Evolutionary conservation across 345 rosid species (phyloP).

Genomic region (Pistacia atlantica): DNA sequence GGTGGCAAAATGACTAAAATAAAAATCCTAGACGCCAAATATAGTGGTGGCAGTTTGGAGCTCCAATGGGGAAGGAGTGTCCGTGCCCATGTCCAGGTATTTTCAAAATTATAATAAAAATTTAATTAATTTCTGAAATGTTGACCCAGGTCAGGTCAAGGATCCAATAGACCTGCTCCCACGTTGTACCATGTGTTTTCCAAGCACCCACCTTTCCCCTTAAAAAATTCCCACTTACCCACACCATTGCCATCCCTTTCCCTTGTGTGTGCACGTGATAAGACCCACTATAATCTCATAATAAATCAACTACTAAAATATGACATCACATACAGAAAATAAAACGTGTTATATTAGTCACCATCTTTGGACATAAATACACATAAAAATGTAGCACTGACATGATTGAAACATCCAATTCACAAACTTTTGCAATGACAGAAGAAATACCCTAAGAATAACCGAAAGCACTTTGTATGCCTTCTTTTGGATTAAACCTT

Average conservation of each 20-base stretch:
- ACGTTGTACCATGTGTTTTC: background rate
- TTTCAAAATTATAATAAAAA: background rate
- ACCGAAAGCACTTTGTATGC: constrained; percentile 88
- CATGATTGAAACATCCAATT: background rate
- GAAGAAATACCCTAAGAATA: constrained; percentile 65
- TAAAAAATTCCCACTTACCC: background rate
- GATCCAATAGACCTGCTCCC: background rate
- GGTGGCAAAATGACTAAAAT: background rate
- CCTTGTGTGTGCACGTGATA: background rate
- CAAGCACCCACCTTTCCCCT: background rate
- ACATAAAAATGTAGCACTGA: background rate
- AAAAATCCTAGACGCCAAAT: background rate
- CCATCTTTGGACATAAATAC: background rate
- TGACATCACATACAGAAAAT: background rate
- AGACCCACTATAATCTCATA: background rate
- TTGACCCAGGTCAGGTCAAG: background rate
- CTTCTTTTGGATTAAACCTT: constrained; percentile 83
- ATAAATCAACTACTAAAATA: background rate
- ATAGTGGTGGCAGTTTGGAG: background rate
- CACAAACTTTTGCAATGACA: constrained; percentile 11
- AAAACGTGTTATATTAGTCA: background rate
- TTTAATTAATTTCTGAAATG: background rate
- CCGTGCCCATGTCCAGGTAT: background rate
- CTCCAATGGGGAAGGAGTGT: background rate
- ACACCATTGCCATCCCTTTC: background rate